Conservation (phyloP, 1,284 basidiomycete species). For the Caloboletus inedulis region DNA sequence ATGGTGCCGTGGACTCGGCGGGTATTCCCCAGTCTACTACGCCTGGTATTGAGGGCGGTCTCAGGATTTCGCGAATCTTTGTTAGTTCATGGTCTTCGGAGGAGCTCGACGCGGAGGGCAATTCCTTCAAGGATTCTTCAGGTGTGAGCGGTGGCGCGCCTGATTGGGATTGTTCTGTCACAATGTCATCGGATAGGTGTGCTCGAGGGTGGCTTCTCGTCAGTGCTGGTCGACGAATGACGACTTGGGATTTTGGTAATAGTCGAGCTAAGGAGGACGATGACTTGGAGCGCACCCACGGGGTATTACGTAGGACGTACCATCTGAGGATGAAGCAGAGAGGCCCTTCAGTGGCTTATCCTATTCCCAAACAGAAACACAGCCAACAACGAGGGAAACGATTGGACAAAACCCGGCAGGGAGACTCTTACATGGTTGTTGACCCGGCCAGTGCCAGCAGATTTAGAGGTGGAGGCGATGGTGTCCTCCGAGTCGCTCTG, state of each 20-base stretch:
- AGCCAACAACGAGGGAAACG: slow-evolving; percentile 71
- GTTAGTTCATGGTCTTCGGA: slow-evolving; percentile 33
- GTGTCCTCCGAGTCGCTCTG: slow-evolving; percentile 55
- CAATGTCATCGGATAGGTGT: slow-evolving; percentile 44
- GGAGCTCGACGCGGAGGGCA: slow-evolving; percentile 19
- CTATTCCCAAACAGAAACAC: slow-evolving; percentile 60
- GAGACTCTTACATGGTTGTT: slow-evolving; percentile 61
- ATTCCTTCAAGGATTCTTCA: slow-evolving; percentile 14
- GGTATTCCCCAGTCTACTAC: slow-evolving; percentile 80
- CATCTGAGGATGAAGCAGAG: slow-evolving; percentile 43
- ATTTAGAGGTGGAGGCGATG: slow-evolving; percentile 29
- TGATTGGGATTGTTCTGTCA: slow-evolving; percentile 10
- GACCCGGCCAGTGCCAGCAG: slow-evolving; percentile 3
- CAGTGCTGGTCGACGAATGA: slow-evolving; percentile 52
- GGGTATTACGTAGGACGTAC: slow-evolving; percentile 34
- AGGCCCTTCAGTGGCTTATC: slow-evolving; percentile 50
- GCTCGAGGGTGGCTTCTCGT: slow-evolving; percentile 49
- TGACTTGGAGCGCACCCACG: background rate
- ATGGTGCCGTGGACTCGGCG: slow-evolving; percentile 49
- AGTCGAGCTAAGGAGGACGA: slow-evolving; percentile 36
- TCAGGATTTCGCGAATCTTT: slow-evolving; percentile 53
- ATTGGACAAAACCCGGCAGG: slow-evolving; percentile 36
- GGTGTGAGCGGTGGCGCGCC: slow-evolving; percentile 3
- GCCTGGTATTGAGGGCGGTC: slow-evolving; percentile 61
- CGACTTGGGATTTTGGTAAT: slow-evolving; percentile 48